Evolutionary conservation across 768 basidiomycete species (phyloP).

Genomic region (Porpolomopsis calyptriformis): DNA sequence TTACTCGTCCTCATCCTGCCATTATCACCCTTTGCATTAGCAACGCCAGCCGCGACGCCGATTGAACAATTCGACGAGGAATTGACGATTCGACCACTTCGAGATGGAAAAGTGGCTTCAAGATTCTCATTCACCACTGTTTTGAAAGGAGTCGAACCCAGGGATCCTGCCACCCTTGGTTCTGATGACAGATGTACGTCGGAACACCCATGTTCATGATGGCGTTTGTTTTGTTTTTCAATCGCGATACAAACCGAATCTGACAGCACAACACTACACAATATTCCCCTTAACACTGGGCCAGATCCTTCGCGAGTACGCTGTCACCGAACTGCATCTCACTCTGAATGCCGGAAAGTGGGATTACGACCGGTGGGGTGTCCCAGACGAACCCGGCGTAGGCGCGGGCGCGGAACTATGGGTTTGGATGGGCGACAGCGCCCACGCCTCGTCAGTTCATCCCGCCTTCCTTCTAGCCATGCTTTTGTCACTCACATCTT

Average conservation of each 20-base stretch:
- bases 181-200: conserved; percentile 40
- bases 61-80: conserved; percentile 41
- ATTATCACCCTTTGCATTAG: conserved; percentile 8
- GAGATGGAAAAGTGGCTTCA: conserved; percentile 74
- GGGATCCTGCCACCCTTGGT: conserved; percentile 42
- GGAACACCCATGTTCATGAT: background rate
- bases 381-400: conserved; percentile 64
- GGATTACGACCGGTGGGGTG: conserved; percentile 79
- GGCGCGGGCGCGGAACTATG: conserved; percentile 83
- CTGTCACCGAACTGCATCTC: conserved; percentile 80
- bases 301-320: conserved; percentile 77
- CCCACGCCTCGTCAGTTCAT: conserved; percentile 34
- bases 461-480: background rate
- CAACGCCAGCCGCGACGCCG: conserved; percentile 13
- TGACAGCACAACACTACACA: conserved; percentile 71
- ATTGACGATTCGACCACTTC: conserved; percentile 40
- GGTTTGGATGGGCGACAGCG: conserved; percentile 81
- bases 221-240: background rate
- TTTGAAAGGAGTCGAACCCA: conserved; percentile 40
- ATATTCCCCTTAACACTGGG: conserved; percentile 81
- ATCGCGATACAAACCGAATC: background rate
- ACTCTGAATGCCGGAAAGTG: conserved; percentile 88
- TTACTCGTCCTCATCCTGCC: conserved; percentile 10
- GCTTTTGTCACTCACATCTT: background rate
- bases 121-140: conserved; percentile 72